Base-by-base conservation (phyloP, 2,329 filamentous ascomycete genomes). In the Colletotrichum ledebouriae region DNA sequence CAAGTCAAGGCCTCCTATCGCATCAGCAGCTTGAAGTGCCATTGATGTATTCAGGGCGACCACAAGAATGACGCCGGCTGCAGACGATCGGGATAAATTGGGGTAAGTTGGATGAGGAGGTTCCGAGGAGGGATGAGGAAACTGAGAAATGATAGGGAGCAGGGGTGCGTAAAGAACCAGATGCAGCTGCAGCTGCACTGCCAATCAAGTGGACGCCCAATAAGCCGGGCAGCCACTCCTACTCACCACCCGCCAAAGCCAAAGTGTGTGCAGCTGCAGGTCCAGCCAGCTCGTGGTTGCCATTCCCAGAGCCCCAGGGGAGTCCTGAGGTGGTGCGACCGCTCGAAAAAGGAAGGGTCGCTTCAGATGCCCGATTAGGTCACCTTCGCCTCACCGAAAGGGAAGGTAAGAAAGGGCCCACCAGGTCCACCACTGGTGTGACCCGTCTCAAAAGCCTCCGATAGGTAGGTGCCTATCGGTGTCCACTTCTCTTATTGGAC, bases 291-390 rank as follows among this genome's bases (percentile, higher is more conserved):
- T 13, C 10, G 3, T 13, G 10, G 37, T 39, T 39, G 12, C 37
- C 37, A 11, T 39, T 7, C 37, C 9, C 37, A 39, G 9, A 12
- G 11, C 5, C 34, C 34, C 34, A 39, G 12, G 9, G 12, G 6
- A 15, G 7, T n/a, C 49, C 12, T 52, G 15, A n/a, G 34, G 25
- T 46, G 25, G 25, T 46, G 41, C 46, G 2, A 47, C n/a, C 37
- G 46, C n/a, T 47, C 53, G 47, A 49, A 68, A 68, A 49, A 55
- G 55, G 61, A 56, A 65, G 49, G n/a, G 61, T 65, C 47, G 53
- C n/a, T 49, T 65, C 25, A 25, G 42, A 64, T 44, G 37, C 64
- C 60, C 53, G 64, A 64, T 52, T 64, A 47, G 64, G 34, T 55
- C 60, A 41, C 47, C 64, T 53, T 47, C 4, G 47, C 25, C 13